Percentiles rank a stretch among this genome's conserved stretches.
Conservation (phyloP, 768 basidiomycete genomes). For the Hemileccinum impolitum region DNA sequence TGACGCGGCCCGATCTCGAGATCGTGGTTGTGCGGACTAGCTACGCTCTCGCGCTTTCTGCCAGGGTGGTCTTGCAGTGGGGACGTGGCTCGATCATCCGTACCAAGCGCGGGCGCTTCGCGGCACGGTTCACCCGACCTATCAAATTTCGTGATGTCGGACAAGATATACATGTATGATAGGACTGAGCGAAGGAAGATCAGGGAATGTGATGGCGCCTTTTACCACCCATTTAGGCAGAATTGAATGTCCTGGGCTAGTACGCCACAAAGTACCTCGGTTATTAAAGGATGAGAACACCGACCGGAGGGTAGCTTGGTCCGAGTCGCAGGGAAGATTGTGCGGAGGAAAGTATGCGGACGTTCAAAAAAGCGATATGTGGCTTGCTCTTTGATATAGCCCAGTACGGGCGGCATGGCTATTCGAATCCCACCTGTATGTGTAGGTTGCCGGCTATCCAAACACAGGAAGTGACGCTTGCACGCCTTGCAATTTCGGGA, state of each 20-base stretch:
- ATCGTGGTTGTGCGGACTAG: no score
- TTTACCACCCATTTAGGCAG: no score
- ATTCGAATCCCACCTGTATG: neutral
- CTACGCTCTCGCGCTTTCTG: no score
- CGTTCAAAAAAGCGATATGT: neutral
- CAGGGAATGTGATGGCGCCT: no score
- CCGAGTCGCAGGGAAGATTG: neutral
- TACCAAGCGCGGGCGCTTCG: no score
- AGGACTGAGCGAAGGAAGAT: no score
- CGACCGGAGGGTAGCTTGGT: neutral
- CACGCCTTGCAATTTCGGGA: neutral
- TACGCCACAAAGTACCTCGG: neutral
- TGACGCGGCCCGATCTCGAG: no score
- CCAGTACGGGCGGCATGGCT: neutral
- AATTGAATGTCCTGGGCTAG: neutral
- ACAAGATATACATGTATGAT: no score
- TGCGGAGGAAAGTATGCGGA: neutral
- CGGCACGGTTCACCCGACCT: no score
- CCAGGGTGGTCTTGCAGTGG: no score
- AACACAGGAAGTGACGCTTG: conserved; percentile 1
- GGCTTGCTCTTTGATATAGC: neutral
- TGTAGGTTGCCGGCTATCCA: conserved; percentile 1
- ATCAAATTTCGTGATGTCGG: no score
- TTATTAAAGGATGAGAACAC: neutral
- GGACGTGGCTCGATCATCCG: no score